phyloP scores from a whole-genome alignment of 371 early-diverging fungal genomes.

The Circinella minor region DNA sequence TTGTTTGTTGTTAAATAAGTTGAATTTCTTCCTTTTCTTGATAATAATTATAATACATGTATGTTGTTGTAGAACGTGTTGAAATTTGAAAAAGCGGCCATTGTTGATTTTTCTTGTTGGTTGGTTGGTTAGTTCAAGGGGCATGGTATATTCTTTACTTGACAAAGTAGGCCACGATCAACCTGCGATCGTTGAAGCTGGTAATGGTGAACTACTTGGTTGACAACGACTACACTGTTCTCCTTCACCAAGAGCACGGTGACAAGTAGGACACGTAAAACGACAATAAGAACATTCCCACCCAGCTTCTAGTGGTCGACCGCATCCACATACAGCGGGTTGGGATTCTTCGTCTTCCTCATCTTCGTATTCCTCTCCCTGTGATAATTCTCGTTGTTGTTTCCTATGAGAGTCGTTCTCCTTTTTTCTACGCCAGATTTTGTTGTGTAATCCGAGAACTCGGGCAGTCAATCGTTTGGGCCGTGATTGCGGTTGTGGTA shows the following conservation, averaged over 20 bases:
- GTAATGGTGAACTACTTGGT: slow-evolving; percentile 1
- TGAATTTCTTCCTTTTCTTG: too few species aligned
- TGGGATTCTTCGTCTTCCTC: neutral
- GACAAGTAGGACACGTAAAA: slow-evolving; percentile 22
- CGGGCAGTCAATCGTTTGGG: slow-evolving; percentile 10
- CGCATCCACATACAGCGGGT: slow-evolving; percentile 23
- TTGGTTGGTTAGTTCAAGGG: neutral
- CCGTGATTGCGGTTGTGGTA: neutral
- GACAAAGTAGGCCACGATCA: neutral
- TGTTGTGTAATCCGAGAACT: slow-evolving; percentile 21
- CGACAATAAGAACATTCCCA: slow-evolving; percentile 27
- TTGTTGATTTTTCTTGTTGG: neutral
- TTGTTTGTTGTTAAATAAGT: too few species aligned
- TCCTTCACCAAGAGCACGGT: slow-evolving; percentile 23
- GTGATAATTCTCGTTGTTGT: neutral
- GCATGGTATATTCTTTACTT: neutral
- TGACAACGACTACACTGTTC: slow-evolving; percentile 25
- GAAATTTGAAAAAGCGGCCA: too few species aligned
- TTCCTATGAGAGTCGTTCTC: neutral
- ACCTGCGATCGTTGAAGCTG: neutral
- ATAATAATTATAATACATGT: too few species aligned
- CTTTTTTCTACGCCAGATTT: slow-evolving; percentile 6
- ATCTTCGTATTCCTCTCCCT: neutral
- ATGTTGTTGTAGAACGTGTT: too few species aligned
- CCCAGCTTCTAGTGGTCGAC: slow-evolving; percentile 24